Conservation (phyloP, 495 filamentous ascomycete species). For the Aspergillus nidulans region DNA sequence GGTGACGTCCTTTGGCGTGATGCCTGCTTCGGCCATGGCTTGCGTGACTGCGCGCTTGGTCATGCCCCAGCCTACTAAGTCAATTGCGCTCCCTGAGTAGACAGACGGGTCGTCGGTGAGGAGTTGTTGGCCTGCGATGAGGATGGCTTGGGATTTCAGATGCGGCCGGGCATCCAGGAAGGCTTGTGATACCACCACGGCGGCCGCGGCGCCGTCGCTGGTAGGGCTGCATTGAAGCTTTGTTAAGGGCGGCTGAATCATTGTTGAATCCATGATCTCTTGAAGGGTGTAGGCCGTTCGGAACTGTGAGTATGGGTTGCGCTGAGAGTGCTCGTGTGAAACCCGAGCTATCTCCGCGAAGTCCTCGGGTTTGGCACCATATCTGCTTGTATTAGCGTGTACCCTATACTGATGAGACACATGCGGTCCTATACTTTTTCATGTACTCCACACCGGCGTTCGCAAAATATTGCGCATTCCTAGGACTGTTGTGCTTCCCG, state of each 20-base stretch:
- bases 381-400: slow-evolving; percentile 43
- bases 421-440: slow-evolving; percentile 62
- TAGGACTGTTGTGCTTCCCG: slow-evolving; percentile 73
- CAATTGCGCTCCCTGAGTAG: slow-evolving; percentile 74
- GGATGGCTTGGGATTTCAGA: slow-evolving; percentile 70
- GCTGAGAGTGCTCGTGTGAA: slow-evolving; percentile 83
- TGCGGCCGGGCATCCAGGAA: slow-evolving; percentile 84
- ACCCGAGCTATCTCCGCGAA: slow-evolving; percentile 92
- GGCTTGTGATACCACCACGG: slow-evolving; percentile 79
- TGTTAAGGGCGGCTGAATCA: slow-evolving; percentile 76
- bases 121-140: slow-evolving; percentile 83
- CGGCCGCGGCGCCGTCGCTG: slow-evolving; percentile 84
- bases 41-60: slow-evolving; percentile 58
- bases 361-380: slow-evolving; percentile 76
- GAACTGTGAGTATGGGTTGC: slow-evolving; percentile 97
- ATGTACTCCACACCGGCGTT: slow-evolving; percentile 97
- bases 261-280: slow-evolving; percentile 70
- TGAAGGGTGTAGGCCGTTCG: slow-evolving; percentile 84
- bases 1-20: slow-evolving; percentile 62
- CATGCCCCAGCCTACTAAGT: slow-evolving; percentile 88
- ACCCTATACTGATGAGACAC: neutral
- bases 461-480: slow-evolving; percentile 89
- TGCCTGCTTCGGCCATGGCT: slow-evolving; percentile 70
- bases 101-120: slow-evolving; percentile 75
- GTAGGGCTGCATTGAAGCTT: slow-evolving; percentile 84